phyloP scores from a whole-genome alignment of 2,329 filamentous ascomycete species.

The Aspergillus vadensis region DNA sequence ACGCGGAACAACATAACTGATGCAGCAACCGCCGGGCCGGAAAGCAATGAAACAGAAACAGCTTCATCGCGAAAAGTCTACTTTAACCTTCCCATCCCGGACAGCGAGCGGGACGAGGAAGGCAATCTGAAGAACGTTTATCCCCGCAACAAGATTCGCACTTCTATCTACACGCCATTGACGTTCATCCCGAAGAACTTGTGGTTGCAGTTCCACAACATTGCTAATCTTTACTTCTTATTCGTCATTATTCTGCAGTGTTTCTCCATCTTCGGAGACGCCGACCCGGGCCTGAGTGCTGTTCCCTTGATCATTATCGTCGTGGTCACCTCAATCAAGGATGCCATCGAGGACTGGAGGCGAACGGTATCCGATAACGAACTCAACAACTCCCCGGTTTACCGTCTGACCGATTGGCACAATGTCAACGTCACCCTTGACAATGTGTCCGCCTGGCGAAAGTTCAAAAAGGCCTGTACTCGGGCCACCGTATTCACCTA shows the following conservation, averaged over 20 bases:
- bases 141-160: conserved; percentile 8
- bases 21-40: neutral
- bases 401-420: conserved; percentile 7
- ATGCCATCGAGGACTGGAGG: conserved; percentile 8
- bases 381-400: conserved; percentile 7
- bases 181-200: conserved; percentile 7
- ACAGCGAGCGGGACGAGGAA: conserved; percentile 8
- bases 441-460: conserved; percentile 8
- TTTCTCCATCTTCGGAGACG: conserved; percentile 5
- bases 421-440: conserved; percentile 5
- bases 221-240: conserved; percentile 7
- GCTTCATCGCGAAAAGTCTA: conserved; percentile 4
- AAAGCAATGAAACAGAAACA: neutral
- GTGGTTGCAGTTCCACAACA: conserved; percentile 10
- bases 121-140: conserved; percentile 9
- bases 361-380: conserved; percentile 8
- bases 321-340: conserved; percentile 7
- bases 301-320: conserved; percentile 9
- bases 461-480: conserved; percentile 8
- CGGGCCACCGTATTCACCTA: neutral
- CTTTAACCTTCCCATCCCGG: conserved; percentile 7
- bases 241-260: conserved; percentile 10
- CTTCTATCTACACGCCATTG: conserved; percentile 6
- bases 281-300: conserved; percentile 4
- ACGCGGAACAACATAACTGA: neutral